Percentiles rank a stretch among this genome's conserved stretches.
Conservation (phyloP, 2,329 filamentous ascomycete genomes). For the Zasmidium citrigriseum region DNA sequence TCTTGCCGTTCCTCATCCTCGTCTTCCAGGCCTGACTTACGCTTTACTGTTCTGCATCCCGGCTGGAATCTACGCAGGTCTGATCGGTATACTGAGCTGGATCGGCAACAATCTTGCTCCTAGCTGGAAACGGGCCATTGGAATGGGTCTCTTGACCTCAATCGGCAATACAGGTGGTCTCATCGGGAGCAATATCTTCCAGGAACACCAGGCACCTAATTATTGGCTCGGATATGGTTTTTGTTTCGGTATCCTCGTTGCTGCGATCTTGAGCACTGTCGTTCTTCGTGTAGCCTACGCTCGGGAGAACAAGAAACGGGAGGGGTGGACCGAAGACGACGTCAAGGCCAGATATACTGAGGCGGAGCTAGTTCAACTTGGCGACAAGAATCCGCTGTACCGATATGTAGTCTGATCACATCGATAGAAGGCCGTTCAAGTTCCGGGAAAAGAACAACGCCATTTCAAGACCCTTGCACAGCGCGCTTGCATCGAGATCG, state of each 20-base stretch:
- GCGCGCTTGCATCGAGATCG: too few species aligned
- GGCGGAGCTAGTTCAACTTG: constrained; percentile 38
- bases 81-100: constrained; percentile 4
- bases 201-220: constrained; percentile 53
- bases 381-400: constrained; percentile 40
- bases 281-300: constrained; percentile 22
- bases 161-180: constrained; percentile 4
- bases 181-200: constrained; percentile 15
- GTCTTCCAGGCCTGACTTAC: not conserved
- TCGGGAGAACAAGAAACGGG: constrained; percentile 36
- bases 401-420: constrained; percentile 34
- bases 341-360: constrained; percentile 37
- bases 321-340: constrained; percentile 34
- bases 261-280: constrained; percentile 26
- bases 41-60: constrained; percentile 1
- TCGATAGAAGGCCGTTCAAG: too few species aligned
- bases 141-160: constrained; percentile 4
- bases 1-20: constrained; percentile 1
- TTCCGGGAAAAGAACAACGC: too few species aligned
- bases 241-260: constrained; percentile 17
- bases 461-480: not conserved
- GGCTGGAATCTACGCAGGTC: not conserved
- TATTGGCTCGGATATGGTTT: constrained; percentile 52
- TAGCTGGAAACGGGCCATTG: not conserved
- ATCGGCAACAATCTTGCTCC: constrained; percentile 12